These are phyloP conservation scores for Haematococcus lacustris DNA, from an alignment of 139 green algal genomes.

Conservation along the genomic window DNA sequence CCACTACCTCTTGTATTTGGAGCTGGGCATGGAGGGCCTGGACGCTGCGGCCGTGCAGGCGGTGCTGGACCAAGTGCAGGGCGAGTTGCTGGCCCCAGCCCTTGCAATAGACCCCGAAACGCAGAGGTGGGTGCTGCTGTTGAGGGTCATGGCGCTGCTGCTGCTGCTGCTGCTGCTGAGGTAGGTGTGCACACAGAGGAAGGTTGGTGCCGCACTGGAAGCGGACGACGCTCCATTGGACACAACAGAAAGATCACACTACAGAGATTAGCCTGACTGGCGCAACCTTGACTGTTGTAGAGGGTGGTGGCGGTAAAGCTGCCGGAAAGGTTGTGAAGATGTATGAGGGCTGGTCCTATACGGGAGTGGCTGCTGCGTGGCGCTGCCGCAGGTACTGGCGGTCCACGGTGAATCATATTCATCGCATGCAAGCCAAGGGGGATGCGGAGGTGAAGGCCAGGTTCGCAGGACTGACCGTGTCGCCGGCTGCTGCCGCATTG, in stretches of 20 bases:
- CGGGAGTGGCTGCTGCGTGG: neutral
- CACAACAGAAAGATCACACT: neutral
- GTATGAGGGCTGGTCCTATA: neutral
- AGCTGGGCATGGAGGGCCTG: constrained; percentile 12
- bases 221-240: neutral
- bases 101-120: neutral
- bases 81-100: neutral
- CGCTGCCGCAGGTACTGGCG: neutral
- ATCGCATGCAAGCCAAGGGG: neutral
- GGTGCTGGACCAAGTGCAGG: constrained; percentile 1
- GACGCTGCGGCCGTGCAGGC: constrained; percentile 9
- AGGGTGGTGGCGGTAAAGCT: neutral
- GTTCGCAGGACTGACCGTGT: too few relatives aligned
- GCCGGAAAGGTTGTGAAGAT: neutral
- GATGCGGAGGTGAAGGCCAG: neutral
- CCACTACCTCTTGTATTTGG: constrained; percentile 20
- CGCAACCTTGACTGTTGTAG: neutral
- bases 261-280: neutral
- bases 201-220: neutral
- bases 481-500: too few relatives aligned
- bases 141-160: too few relatives aligned
- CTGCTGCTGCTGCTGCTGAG: neutral
- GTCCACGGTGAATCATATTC: neutral
- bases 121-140: neutral
- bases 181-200: too few relatives aligned